A percentile compares a stretch with the other conserved stretches of the same genome.
phyloP scores from a whole-genome alignment of 352 stramenopile species.

The Phytophthora aleatoria region DNA sequence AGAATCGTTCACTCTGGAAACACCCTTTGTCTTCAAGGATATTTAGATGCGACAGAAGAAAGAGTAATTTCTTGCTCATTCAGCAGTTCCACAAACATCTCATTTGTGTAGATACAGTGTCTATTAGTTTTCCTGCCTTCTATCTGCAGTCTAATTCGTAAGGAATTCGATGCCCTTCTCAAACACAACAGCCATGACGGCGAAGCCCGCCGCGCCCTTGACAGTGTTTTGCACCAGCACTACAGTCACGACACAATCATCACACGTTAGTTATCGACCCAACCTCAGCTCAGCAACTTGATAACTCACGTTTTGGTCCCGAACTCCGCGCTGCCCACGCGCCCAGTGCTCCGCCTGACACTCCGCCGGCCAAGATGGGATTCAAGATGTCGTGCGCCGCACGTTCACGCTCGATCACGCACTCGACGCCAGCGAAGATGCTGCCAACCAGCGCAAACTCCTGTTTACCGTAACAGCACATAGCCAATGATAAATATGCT shows the following conservation, averaged over 20 bases:
- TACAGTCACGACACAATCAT: slow-evolving; percentile 28
- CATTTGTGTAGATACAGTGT: slow-evolving; percentile 22
- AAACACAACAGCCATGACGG: slow-evolving; percentile 85
- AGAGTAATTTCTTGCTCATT: background rate
- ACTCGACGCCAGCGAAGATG: slow-evolving; percentile 85
- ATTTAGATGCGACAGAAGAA: slow-evolving; percentile 10
- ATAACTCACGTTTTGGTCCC: slow-evolving; percentile 59
- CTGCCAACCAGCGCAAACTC: slow-evolving; percentile 84
- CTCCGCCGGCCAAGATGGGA: slow-evolving; percentile 71
- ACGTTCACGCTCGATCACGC: slow-evolving; percentile 83
- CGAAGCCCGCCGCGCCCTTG: slow-evolving; percentile 82
- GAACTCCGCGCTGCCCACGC: slow-evolving; percentile 72
- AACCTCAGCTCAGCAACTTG: background rate
- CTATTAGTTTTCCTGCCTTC: slow-evolving; percentile 25
- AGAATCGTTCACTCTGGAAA: slow-evolving; percentile 48
- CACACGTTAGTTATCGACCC: background rate
- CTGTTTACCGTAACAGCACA: slow-evolving; percentile 35
- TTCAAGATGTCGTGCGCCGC: slow-evolving; percentile 80
- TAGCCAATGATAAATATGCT: background rate
- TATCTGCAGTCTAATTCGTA: slow-evolving; percentile 32
- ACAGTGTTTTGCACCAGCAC: slow-evolving; percentile 70
- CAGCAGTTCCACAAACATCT: background rate
- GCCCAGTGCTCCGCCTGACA: slow-evolving; percentile 68
- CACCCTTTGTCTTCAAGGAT: slow-evolving; percentile 52
- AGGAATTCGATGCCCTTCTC: slow-evolving; percentile 83